Evolutionary conservation across 257 asterid genomes (phyloP).

Genomic region (Cordia subcordata): DNA sequence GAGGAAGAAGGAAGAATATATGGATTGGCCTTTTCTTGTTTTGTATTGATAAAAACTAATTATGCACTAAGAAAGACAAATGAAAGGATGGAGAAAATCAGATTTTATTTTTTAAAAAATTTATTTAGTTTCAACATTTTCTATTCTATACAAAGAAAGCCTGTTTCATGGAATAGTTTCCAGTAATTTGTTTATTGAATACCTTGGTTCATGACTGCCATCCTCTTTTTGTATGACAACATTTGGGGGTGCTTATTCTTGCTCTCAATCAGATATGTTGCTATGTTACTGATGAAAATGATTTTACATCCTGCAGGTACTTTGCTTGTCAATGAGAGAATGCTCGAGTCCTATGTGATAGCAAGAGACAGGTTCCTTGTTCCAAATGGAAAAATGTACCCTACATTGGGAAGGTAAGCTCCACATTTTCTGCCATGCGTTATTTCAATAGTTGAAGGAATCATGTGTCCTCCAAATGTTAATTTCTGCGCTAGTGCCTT

Average conservation of each 20-base stretch:
- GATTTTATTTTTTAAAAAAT: too few species aligned
- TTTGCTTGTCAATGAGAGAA: constrained; percentile 91
- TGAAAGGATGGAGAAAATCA: too few species aligned
- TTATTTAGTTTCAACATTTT: background rate
- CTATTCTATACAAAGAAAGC: background rate
- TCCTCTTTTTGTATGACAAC: background rate
- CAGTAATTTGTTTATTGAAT: background rate
- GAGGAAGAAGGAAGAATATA: too few species aligned
- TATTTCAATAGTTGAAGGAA: background rate
- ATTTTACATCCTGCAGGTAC: constrained; percentile 62
- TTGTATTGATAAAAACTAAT: too few species aligned
- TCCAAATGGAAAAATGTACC: constrained; percentile 95
- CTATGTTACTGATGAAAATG: background rate
- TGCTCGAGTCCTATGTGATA: constrained; percentile 93
- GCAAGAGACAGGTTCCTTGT: constrained; percentile 97
- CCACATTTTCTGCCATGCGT: constrained; percentile 2
- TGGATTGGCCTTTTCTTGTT: background rate
- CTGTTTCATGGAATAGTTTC: background rate
- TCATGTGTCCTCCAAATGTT: background rate
- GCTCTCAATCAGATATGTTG: background rate
- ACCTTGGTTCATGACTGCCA: background rate
- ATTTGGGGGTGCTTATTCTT: background rate
- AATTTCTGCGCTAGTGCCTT: constrained; percentile 5
- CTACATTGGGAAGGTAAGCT: constrained; percentile 78
- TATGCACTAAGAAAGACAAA: too few species aligned